phyloP scores from a whole-genome alignment of 495 filamentous ascomycete species.

The Neurospora tetraspora region DNA sequence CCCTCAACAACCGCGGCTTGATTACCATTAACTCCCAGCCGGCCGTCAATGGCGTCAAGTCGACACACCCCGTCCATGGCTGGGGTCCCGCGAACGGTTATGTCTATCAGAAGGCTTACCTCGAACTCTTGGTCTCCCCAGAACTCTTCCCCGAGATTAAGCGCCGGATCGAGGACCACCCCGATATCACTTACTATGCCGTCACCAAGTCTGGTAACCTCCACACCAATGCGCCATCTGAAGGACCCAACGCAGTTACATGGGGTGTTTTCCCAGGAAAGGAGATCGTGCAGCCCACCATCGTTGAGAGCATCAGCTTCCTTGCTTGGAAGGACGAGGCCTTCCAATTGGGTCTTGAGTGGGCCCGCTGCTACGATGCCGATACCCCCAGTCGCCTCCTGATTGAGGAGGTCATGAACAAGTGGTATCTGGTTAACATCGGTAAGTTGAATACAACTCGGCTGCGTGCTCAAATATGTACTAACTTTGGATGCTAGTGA shows the following conservation, averaged over 20 bases:
- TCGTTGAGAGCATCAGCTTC: slow-evolving; percentile 96
- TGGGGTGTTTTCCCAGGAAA: slow-evolving; percentile 99
- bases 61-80: slow-evolving; percentile 74
- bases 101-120: slow-evolving; percentile 97
- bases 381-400: slow-evolving; percentile 70
- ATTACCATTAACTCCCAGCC: slow-evolving; percentile 98
- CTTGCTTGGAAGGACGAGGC: slow-evolving; percentile 99
- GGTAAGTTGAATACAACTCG: slow-evolving; percentile 42
- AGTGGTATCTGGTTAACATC: slow-evolving; percentile 92
- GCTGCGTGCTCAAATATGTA: background rate
- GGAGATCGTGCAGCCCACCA: slow-evolving; percentile 98
- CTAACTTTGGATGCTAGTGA: slow-evolving; percentile 43
- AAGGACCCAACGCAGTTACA: slow-evolving; percentile 91
- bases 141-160: slow-evolving; percentile 69
- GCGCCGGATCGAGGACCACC: slow-evolving; percentile 64
- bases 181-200: slow-evolving; percentile 85
- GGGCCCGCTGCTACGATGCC: slow-evolving; percentile 81
- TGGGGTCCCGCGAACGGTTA: slow-evolving; percentile 95
- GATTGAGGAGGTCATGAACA: slow-evolving; percentile 74
- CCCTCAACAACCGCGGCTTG: slow-evolving; percentile 75
- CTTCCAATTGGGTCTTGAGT: slow-evolving; percentile 82
- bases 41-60: slow-evolving; percentile 85
- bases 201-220: slow-evolving; percentile 73
- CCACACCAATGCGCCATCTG: slow-evolving; percentile 71
- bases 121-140: slow-evolving; percentile 81